Evolutionary conservation across 2,329 filamentous ascomycete genomes (phyloP).

Genomic region (Passalora sequoiae): DNA sequence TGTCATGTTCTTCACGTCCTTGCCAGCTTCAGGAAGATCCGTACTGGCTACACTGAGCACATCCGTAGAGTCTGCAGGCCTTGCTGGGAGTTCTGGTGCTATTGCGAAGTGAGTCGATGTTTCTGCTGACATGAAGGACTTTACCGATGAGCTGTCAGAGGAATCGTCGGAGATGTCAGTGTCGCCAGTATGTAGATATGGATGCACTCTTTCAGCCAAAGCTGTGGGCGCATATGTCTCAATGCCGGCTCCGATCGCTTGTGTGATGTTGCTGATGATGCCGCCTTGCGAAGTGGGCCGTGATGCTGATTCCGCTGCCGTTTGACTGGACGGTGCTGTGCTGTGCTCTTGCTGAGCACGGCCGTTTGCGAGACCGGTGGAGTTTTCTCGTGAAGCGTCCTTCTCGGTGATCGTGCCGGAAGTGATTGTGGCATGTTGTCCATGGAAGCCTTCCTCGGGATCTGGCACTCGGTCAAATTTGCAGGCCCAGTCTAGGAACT

Average conservation of each 20-base stretch:
- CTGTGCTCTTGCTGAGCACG: not conserved
- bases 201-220: constrained; percentile 27
- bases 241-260: constrained; percentile 30
- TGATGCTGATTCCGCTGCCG: constrained; percentile 7
- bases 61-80: constrained; percentile 19
- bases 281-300: constrained; percentile 21
- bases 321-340: constrained; percentile 1
- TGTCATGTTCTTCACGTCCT: constrained; percentile 17
- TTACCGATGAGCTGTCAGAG: constrained; percentile 25
- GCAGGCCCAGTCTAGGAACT: constrained; percentile 75
- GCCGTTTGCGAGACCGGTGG: not conserved
- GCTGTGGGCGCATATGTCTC: constrained; percentile 33
- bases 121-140: constrained; percentile 41
- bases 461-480: constrained; percentile 42
- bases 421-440: constrained; percentile 8
- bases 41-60: constrained; percentile 22
- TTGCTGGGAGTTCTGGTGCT: constrained; percentile 26
- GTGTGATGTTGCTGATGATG: constrained; percentile 29
- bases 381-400: not conserved
- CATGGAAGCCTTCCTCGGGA: constrained; percentile 34
- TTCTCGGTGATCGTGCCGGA: constrained; percentile 1
- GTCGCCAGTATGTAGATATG: constrained; percentile 18
- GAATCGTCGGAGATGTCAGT: constrained; percentile 18
- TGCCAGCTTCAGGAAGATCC: constrained; percentile 14
- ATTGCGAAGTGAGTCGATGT: constrained; percentile 34